A percentile compares a stretch with the other conserved stretches of the same genome.
These are phyloP conservation scores for Zygoascus tannicola DNA, from an alignment of 805 yeast genomes.

Conservation along the genomic window DNA sequence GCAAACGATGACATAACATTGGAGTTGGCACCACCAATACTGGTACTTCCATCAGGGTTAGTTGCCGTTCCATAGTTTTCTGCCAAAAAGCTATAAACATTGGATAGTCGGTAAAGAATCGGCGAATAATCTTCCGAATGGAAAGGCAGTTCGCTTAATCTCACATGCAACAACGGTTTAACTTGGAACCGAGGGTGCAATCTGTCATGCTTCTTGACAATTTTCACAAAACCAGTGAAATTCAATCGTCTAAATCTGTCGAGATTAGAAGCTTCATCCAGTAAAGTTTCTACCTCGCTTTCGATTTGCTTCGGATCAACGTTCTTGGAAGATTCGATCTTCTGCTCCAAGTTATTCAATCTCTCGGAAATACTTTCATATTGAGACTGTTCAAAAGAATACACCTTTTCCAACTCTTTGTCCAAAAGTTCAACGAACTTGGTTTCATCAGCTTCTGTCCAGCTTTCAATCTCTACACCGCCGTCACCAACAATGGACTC, in stretches of 20 bases:
- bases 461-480: constrained; percentile 35
- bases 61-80: constrained; percentile 43
- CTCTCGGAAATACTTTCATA: constrained; percentile 59
- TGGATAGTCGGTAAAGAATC: constrained; percentile 64
- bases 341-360: constrained; percentile 54
- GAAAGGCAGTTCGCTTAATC: constrained; percentile 81
- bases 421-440: constrained; percentile 70
- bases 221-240: constrained; percentile 89
- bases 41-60: constrained; percentile 22
- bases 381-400: constrained; percentile 67
- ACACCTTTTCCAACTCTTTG: constrained; percentile 83
- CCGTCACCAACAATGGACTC: constrained; percentile 31
- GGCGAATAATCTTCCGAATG: constrained; percentile 95
- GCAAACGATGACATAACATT: constrained; percentile 22
- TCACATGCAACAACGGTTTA: constrained; percentile 76
- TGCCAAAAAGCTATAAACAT: constrained; percentile 70
- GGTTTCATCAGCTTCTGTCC: constrained; percentile 81
- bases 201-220: constrained; percentile 93
- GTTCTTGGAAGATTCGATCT: constrained; percentile 36
- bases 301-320: constrained; percentile 57
- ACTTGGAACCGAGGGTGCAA: constrained; percentile 84
- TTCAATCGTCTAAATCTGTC: constrained; percentile 87
- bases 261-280: constrained; percentile 70
- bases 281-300: constrained; percentile 57
- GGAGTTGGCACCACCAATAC: not conserved